These are phyloP conservation scores for Orbilia javanica DNA, from an alignment of 2,329 filamentous ascomycete species.

Conservation along the genomic window DNA sequence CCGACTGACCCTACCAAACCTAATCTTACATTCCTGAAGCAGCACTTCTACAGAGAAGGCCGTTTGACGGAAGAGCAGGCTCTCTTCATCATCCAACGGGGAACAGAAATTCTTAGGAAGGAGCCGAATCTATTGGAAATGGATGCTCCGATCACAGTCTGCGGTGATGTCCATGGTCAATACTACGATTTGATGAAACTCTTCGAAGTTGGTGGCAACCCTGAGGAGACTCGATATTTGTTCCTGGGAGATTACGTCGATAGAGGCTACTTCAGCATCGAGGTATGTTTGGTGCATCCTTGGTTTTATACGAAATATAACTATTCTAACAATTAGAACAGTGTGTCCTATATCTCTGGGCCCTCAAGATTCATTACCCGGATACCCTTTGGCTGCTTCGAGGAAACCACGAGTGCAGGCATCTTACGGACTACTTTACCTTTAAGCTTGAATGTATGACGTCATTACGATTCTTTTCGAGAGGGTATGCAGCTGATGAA, in stretches of 20 bases:
- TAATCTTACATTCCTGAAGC: slow-evolving; percentile 92
- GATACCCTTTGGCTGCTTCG: slow-evolving; percentile 96
- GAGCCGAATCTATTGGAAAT: slow-evolving; percentile 98
- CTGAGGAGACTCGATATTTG: slow-evolving; percentile 93
- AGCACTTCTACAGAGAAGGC: slow-evolving; percentile 98
- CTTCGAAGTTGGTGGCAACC: slow-evolving; percentile 97
- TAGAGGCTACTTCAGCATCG: slow-evolving; percentile 98
- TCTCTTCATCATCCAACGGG: slow-evolving; percentile 90
- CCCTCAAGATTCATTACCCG: slow-evolving; percentile 98
- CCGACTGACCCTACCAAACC: slow-evolving; percentile 88
- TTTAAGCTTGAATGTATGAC: slow-evolving; percentile 92
- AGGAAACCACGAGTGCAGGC: slow-evolving; percentile 98
- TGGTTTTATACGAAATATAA: neutral
- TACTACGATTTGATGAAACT: slow-evolving; percentile 99
- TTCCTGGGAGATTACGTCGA: slow-evolving; percentile 99
- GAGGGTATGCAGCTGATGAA: slow-evolving; percentile 18
- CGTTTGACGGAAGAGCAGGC: slow-evolving; percentile 97
- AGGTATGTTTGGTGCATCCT: slow-evolving; percentile 68
- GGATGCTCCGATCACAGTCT: slow-evolving; percentile 99
- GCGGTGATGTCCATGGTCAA: slow-evolving; percentile 97
- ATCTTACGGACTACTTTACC: slow-evolving; percentile 99
- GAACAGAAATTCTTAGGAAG: slow-evolving; percentile 85
- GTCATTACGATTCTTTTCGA: neutral
- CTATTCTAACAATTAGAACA: slow-evolving; percentile 65
- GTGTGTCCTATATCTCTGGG: slow-evolving; percentile 98